Percentiles rank a stretch among this genome's conserved stretches.
These are phyloP conservation scores for Fusarium pseudonygamai DNA, from an alignment of 2,329 filamentous ascomycete genomes.

Conservation along the genomic window DNA sequence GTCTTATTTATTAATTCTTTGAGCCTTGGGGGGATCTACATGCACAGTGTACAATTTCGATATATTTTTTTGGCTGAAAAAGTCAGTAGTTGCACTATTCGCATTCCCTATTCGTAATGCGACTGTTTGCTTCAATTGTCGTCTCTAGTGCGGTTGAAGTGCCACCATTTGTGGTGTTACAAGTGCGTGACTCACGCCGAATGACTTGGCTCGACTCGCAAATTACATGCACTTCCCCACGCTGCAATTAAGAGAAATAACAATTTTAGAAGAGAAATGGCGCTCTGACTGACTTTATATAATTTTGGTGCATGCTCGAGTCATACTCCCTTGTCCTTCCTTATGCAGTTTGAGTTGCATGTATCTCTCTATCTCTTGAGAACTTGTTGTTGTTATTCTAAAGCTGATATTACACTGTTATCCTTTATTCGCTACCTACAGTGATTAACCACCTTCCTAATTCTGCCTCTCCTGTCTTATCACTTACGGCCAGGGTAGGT, in stretches of 20 bases:
- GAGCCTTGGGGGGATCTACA: background rate
- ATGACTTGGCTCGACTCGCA: constrained; percentile 22
- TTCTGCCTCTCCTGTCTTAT: background rate
- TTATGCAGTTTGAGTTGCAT: background rate
- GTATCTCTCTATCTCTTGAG: background rate
- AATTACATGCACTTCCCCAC: background rate
- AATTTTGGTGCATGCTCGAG: background rate
- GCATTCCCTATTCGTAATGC: background rate
- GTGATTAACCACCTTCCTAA: constrained; percentile 33
- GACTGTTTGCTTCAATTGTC: background rate
- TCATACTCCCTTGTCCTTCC: background rate
- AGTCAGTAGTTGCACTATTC: background rate
- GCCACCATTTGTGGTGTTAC: background rate
- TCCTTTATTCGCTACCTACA: background rate
- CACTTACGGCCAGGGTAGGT: background rate
- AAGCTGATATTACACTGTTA: background rate
- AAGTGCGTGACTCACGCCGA: constrained; percentile 40
- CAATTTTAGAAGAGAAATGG: background rate
- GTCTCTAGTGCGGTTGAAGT: background rate
- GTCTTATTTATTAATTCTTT: background rate
- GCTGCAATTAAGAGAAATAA: background rate
- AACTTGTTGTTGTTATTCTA: background rate
- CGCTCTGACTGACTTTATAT: constrained; percentile 9
- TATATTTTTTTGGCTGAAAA: background rate
- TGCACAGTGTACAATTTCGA: background rate